Conservation (phyloP, 2,329 filamentous ascomycete species). For the Alternaria sp. region DNA sequence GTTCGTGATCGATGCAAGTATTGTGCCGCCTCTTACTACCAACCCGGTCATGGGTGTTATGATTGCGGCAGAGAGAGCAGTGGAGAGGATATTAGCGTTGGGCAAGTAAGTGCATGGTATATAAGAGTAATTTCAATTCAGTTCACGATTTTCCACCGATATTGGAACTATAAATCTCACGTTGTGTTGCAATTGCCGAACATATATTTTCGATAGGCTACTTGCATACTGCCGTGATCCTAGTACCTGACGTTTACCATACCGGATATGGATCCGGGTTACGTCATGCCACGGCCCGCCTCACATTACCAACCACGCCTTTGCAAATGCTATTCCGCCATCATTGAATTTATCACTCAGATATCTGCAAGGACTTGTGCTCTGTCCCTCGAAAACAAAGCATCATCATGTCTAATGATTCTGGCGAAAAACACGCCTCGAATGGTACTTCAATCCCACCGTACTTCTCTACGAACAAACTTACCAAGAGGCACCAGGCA, state of each 20-base stretch:
- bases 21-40: slow-evolving; percentile 60
- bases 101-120: not conserved
- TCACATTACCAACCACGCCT: not conserved
- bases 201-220: not conserved
- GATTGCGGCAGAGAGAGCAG: slow-evolving; percentile 62
- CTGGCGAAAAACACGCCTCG: not conserved
- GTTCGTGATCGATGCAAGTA: slow-evolving; percentile 62
- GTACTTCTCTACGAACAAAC: not conserved
- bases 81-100: slow-evolving; percentile 57
- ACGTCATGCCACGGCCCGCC: not conserved
- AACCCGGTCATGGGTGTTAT: slow-evolving; percentile 65
- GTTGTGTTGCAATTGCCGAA: not conserved
- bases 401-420: not conserved
- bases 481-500: slow-evolving; percentile 4
- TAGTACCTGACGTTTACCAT: not conserved
- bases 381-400: not conserved
- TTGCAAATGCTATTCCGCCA: not conserved
- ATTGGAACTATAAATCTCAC: not conserved
- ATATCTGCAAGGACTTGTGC: not conserved
- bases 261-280: not conserved
- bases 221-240: not conserved
- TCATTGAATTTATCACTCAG: not conserved
- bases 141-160: not conserved
- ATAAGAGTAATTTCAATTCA: not conserved
- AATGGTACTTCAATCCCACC: not conserved